Evolutionary conservation across 208 protist genomes (phyloP), one percentile per base, ranked within the genome.

Genomic region (Strigomonas galati): DNA sequence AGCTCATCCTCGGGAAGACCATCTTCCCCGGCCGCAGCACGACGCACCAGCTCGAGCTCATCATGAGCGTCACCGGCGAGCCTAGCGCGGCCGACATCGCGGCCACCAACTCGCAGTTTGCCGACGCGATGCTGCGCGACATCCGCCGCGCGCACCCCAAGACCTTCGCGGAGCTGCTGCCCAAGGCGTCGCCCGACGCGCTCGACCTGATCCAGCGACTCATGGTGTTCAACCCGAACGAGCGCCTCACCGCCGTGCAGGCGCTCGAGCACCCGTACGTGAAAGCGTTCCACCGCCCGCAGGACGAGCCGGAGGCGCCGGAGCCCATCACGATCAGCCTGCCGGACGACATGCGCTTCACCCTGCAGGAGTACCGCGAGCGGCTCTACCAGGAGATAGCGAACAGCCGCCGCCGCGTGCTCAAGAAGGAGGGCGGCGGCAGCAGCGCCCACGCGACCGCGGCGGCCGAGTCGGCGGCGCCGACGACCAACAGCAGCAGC

Each of bases 21-120:
- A 78, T 99, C 30, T 99, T 99, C 84, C 93, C 97, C 17, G 98
- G 98, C 19, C 85, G 97, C 35, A 94, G 90, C 65, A 92, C 92
- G 48, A 86, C 88, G 17, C 97, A 99, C 67, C 93, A 99, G 86
- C 84, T 99, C 7, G 93, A 98, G 81, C 94, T 97, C 65, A 98
- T 99, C 46, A 99, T 99, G 72, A 92, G 96, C 64, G 81, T 89
- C 6, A 80, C 99, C 23, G 96, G 97, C 62, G 60, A 82, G 62
- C 95, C 96, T 3, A 83, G 78, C 15, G 53, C 93, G 35, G 82
- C 84, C 19, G 97, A 99, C 67, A 93, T 98, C 46, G 94, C 89
- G 10, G 79, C 93, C 1, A 97, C 97, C 49, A 88, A 98, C 67
- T 98, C 93, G 26, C 91, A 87, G 58, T 98, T 98, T 72, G 97